Base-by-base conservation (phyloP, 257 asterid species). In the Paraleonurus japonicus region DNA sequence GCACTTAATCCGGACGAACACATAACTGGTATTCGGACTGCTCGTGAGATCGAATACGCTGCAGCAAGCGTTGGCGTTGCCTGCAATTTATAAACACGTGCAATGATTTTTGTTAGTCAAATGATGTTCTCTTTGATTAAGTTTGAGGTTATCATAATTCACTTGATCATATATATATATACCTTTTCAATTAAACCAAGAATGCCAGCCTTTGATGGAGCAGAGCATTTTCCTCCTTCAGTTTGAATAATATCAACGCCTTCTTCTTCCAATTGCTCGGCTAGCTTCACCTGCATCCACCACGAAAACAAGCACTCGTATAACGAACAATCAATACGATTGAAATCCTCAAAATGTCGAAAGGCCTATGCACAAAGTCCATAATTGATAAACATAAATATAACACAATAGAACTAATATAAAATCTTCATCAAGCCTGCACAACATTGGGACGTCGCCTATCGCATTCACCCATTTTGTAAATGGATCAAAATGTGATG, bases 151-250 rank as follows among this genome's bases (percentile, higher is more conserved):
- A 0, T 5, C 6, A 20, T 43, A 11, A 10, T 13, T 35, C 16
- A 48, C 48, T 57, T 58, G 20, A 63, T 6, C 17, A 12, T 59
- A 60, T 3, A 24, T 7, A 32, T 32, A 3, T 26, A 2, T 74
- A 89, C 98, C 96, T 92, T 90, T 81, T 92, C 96, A 11, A 92
- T 88, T 58, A 92, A 81, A 60, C 98, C 98, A 73, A 90, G 91
- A 55, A 92, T 61, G 64, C 96, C 98, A 30, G 96, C 81, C 67
- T 78, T 85, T 17, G 96, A 88, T 64, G 98, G 98, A 65, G 27
- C 80, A 8, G 96, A 84, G 69, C 83, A 83, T 72, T 90, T 92
- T 70, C 96, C 96, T 70, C 98, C 96, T 81, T 92, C 96, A 17
- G 96, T 92, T 77, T 92, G 98, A 81, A 92, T 90, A 60, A 92